Evolutionary conservation across 768 basidiomycete species (phyloP).

Genomic region (Suillus clintonianus): DNA sequence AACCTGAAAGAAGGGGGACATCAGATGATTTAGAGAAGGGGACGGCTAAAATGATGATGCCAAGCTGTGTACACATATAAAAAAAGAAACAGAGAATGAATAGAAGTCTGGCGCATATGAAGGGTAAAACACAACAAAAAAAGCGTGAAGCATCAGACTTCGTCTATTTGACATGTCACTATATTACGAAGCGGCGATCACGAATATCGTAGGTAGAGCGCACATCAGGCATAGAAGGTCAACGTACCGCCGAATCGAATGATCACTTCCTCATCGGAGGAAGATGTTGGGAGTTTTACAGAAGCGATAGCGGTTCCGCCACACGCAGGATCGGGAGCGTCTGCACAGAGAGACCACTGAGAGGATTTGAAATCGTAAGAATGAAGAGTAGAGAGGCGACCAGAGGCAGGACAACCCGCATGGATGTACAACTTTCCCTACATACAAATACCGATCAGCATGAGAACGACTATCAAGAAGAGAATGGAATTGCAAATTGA

Average conservation of each 20-base stretch:
- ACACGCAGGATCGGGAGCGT: constrained; percentile 39
- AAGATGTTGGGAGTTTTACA: constrained; percentile 15
- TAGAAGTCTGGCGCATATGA: not conserved
- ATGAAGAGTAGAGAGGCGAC: constrained; percentile 38
- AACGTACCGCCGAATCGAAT: constrained; percentile 39
- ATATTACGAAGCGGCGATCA: not conserved
- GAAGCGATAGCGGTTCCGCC: constrained; percentile 43
- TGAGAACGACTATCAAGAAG: not conserved
- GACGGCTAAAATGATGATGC: not conserved
- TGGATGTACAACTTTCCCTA: constrained; percentile 40
- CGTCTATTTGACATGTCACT: not conserved
- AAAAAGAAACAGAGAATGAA: not conserved
- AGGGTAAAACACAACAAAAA: not conserved
- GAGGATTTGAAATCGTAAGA: constrained; percentile 30
- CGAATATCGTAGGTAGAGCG: not conserved
- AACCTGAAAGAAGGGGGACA: constrained; percentile 22
- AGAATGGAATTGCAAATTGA: not conserved
- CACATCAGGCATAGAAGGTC: constrained; percentile 6
- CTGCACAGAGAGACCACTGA: constrained; percentile 34
- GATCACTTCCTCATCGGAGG: constrained; percentile 22
- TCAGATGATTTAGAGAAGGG: constrained; percentile 12
- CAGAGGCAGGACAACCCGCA: constrained; percentile 40
- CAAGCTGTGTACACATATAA: not conserved
- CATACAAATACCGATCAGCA: not conserved
- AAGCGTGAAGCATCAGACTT: not conserved